A percentile compares a stretch with the other conserved stretches of the same genome.
These are phyloP conservation scores for Clathrospora elynae DNA, from an alignment of 2,329 filamentous ascomycete genomes.

Conservation along the genomic window DNA sequence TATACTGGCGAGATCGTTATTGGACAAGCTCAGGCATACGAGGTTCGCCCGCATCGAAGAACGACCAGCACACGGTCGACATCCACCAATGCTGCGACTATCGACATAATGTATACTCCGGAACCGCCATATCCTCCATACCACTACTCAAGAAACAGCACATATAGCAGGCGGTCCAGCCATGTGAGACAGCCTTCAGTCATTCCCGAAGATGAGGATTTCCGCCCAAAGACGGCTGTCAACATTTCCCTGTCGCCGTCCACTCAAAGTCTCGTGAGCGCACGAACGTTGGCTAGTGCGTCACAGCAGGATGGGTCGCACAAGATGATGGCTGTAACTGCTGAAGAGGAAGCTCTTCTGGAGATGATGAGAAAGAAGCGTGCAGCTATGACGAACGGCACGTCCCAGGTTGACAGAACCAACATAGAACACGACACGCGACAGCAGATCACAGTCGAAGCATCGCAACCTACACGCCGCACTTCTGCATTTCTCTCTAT, in stretches of 20 bases:
- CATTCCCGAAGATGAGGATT: slow-evolving; percentile 43
- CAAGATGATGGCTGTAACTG: slow-evolving; percentile 55
- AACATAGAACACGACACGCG: slow-evolving; percentile 42
- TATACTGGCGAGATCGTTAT: slow-evolving; percentile 45
- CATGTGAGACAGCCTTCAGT: slow-evolving; percentile 47
- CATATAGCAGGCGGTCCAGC: slow-evolving; percentile 33
- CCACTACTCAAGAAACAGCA: slow-evolving; percentile 23
- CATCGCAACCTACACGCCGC: slow-evolving; percentile 17
- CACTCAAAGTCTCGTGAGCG: slow-evolving; percentile 36
- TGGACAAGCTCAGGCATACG: slow-evolving; percentile 47
- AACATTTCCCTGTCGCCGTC: slow-evolving; percentile 33
- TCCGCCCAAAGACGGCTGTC: slow-evolving; percentile 38
- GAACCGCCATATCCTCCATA: slow-evolving; percentile 32
- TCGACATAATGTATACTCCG: slow-evolving; percentile 49
- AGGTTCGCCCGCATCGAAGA: slow-evolving; percentile 36
- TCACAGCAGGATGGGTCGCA: slow-evolving; percentile 38
- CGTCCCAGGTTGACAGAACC: slow-evolving; percentile 45
- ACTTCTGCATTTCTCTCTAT: slow-evolving; percentile 35
- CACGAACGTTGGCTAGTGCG: slow-evolving; percentile 42
- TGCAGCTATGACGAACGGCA: slow-evolving; percentile 52
- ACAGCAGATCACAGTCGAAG: slow-evolving; percentile 24
- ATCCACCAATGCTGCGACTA: slow-evolving; percentile 45
- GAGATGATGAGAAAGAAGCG: slow-evolving; percentile 58
- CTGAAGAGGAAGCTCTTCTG: slow-evolving; percentile 56
- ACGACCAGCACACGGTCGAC: slow-evolving; percentile 43